Percentiles rank a stretch among this genome's conserved stretches.
Evolutionary conservation across 129 eudicot species (phyloP).

Genomic region (Dittrichia graveolens): DNA sequence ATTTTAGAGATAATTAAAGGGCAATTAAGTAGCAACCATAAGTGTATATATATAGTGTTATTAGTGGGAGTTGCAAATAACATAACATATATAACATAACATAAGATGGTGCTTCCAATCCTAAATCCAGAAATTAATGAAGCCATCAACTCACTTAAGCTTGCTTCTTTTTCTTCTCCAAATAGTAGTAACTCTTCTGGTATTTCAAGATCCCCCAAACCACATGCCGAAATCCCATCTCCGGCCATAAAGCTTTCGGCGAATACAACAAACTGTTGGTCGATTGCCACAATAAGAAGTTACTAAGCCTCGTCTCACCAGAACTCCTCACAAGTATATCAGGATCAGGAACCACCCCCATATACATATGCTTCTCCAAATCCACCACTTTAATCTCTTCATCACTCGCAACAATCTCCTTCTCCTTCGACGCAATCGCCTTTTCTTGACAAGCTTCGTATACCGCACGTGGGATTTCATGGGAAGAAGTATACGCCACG

Average conservation of each 20-base stretch:
- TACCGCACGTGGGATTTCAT: slow-evolving; percentile 55
- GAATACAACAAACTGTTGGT: slow-evolving; percentile 40
- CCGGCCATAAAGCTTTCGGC: slow-evolving; percentile 59
- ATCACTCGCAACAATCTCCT: background rate
- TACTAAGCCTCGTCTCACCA: slow-evolving; percentile 72
- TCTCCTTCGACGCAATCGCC: background rate
- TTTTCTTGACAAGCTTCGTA: slow-evolving; percentile 52
- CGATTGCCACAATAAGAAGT: slow-evolving; percentile 69
- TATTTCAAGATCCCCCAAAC: slow-evolving; percentile 59
- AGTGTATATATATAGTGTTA: too few relatives aligned
- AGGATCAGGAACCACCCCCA: slow-evolving; percentile 63
- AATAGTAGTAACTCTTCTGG: slow-evolving; percentile 43
- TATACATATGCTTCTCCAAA: slow-evolving; percentile 66
- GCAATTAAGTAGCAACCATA: too few relatives aligned
- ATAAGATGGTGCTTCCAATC: too few relatives aligned
- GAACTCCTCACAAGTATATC: slow-evolving; percentile 65
- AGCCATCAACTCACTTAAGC: slow-evolving; percentile 6
- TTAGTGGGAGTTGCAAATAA: too few relatives aligned
- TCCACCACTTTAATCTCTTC: slow-evolving; percentile 42
- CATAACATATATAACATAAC: too few relatives aligned
- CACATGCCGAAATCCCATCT: slow-evolving; percentile 61
- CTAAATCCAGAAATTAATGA: background rate
- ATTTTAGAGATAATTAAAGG: too few relatives aligned
- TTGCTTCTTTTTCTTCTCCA: slow-evolving; percentile 65
- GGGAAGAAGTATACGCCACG: slow-evolving; percentile 66